Percentiles rank a stretch among this genome's conserved stretches.
Evolutionary conservation across 495 filamentous ascomycete species (phyloP).

Genomic region (Mycothermus thermophilus): DNA sequence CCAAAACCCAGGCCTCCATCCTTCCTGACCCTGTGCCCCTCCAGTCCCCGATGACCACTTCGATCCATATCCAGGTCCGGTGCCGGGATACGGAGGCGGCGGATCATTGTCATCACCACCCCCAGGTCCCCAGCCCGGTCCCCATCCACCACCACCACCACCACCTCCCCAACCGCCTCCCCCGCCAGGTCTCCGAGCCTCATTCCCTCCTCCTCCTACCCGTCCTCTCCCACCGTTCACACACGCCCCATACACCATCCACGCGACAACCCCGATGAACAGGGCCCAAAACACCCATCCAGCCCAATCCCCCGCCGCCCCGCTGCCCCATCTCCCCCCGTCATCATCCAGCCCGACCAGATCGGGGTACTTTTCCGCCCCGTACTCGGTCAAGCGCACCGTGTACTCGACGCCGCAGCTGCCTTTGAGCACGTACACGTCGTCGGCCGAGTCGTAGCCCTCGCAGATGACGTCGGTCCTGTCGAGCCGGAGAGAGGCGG

Average conservation of each 20-base stretch:
- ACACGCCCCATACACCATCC: slow-evolving; percentile 39
- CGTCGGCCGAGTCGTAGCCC: slow-evolving; percentile 61
- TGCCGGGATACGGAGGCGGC: slow-evolving; percentile 43
- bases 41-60: slow-evolving; percentile 15
- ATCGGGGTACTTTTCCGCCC: slow-evolving; percentile 54
- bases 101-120: slow-evolving; percentile 38
- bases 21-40: no score
- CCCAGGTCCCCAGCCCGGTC: slow-evolving; percentile 14
- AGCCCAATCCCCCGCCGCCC: slow-evolving; percentile 7
- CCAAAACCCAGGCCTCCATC: slow-evolving; percentile 86
- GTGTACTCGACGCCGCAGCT: slow-evolving; percentile 91
- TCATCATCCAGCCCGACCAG: slow-evolving; percentile 8
- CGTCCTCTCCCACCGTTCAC: slow-evolving; percentile 3
- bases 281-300: slow-evolving; percentile 20
- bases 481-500: slow-evolving; percentile 75
- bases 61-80: no score
- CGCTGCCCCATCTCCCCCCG: not conserved
- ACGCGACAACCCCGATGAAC: slow-evolving; percentile 31
- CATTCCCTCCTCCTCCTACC: slow-evolving; percentile 3
- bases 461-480: slow-evolving; percentile 87
- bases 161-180: slow-evolving; percentile 7
- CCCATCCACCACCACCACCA: slow-evolving; percentile 9
- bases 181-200: slow-evolving; percentile 7
- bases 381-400: slow-evolving; percentile 64
- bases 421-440: slow-evolving; percentile 74